These are phyloP conservation scores for Neurospora africana DNA, from an alignment of 495 filamentous ascomycete genomes.

Conservation along the genomic window DNA sequence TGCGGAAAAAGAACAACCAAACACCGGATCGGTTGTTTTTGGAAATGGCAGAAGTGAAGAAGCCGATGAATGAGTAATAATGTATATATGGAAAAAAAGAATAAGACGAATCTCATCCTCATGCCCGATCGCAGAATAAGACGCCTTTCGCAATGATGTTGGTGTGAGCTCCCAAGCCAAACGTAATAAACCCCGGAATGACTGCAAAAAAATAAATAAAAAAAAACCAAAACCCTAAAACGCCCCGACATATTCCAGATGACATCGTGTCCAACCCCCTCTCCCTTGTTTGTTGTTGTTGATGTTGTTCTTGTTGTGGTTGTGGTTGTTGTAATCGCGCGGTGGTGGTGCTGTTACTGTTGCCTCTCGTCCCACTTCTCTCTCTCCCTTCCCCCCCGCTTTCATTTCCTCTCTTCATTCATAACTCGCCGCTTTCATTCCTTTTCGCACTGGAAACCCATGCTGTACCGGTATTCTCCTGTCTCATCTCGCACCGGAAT, in stretches of 20 bases:
- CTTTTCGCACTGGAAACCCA: slow-evolving; percentile 34
- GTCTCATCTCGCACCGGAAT: slow-evolving; percentile 31
- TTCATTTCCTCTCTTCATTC: background rate
- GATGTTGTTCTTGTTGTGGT: background rate
- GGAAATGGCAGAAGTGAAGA: background rate
- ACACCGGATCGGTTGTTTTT: background rate
- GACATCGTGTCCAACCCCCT: background rate
- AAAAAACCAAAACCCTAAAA: background rate
- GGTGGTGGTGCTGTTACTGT: background rate
- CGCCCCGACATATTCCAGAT: background rate
- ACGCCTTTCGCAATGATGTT: background rate
- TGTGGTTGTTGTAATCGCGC: background rate
- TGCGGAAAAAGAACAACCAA: background rate
- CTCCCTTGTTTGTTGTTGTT: background rate
- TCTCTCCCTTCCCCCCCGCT: background rate
- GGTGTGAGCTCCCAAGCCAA: background rate
- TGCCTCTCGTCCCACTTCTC: background rate
- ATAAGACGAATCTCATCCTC: background rate
- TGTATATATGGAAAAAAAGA: background rate
- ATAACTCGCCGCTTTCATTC: background rate
- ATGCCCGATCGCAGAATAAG: background rate
- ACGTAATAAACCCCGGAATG: background rate
- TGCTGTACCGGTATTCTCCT: slow-evolving; percentile 21
- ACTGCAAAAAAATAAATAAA: background rate
- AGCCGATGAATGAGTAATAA: background rate